phyloP scores from a whole-genome alignment of 140 eudicot species.

The Senecio squalidus region DNA sequence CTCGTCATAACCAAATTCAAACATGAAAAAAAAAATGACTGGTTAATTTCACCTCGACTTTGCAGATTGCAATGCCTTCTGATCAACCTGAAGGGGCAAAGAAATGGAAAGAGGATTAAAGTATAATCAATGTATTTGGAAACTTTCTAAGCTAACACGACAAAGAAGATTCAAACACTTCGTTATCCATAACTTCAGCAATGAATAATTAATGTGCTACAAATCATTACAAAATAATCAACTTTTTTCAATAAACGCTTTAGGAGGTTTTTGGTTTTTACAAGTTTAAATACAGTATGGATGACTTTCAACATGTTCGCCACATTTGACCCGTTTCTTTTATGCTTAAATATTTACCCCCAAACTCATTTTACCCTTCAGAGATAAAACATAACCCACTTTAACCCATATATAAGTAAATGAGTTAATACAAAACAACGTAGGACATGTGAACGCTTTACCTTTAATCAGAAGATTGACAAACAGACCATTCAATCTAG shows the following conservation, averaged over 20 bases:
- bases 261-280: no score
- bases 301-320: no score
- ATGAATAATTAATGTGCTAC: no score
- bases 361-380: no score
- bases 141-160: not conserved
- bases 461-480: constrained; percentile 10
- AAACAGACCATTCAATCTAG: constrained; percentile 7
- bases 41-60: constrained; percentile 24
- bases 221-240: no score
- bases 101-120: not conserved
- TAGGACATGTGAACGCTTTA: not conserved
- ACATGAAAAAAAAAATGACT: constrained; percentile 26
- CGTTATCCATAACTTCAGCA: no score
- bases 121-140: not conserved
- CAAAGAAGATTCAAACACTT: not conserved
- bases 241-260: no score
- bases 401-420: not conserved
- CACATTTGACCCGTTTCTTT: no score
- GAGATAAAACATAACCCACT: not conserved
- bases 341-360: no score
- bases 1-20: constrained; percentile 35
- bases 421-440: not conserved
- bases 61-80: constrained; percentile 29
- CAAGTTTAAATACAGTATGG: no score
- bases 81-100: constrained; percentile 25